Base-by-base conservation (phyloP, 495 filamentous ascomycete species). In the Penicillium odoratum region DNA sequence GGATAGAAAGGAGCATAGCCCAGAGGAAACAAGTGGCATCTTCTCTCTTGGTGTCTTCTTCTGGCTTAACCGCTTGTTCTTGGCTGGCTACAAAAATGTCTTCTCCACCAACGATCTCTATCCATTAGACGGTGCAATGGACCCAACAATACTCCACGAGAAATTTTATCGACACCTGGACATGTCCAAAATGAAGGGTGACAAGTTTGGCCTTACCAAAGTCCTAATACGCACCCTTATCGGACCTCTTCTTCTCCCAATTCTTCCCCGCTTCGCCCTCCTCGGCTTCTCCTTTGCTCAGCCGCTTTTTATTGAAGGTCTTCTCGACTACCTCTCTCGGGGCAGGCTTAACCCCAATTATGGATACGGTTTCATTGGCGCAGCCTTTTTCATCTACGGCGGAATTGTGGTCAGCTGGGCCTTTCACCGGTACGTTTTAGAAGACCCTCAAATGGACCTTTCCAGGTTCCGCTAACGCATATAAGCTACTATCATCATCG, bases 291-390 rank as follows among this genome's bases (percentile, higher is more conserved):
- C 62, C 21, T 80, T 83, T 57, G 76, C 75, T 47, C 83, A 85
- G 57, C 83, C 84, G 0, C 77, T 86, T 43, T 70, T 85, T 43
- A 76, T 86, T 21, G 66, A 78, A 46, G 68, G 67, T 6, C 67
- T 80, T 0, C 57, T 83, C 29, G 55, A 50, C 15, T 74, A 76
- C 47, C 71, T 78, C 7, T 49, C 51, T 1, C 29, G 16, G 15
- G 5, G 5, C 2, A 9, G 8, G 16, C 48, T 30, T 11, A 16
- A 51, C 16, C 13, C 29, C 49, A 63, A 34, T 53, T 10, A 69
- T 34, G 79, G 83, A 9, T 81, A 82, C 57, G 83, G 83, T 8
- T 65, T 85, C 36, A 82, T 85, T 48, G 83, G 78, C 8, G 83
- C 82, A 0, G 77, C 74, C 51, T 59, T 77, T 15, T 46, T 83